phyloP scores from a whole-genome alignment of 2,329 filamentous ascomycete genomes.

The Clathrospora elynae region DNA sequence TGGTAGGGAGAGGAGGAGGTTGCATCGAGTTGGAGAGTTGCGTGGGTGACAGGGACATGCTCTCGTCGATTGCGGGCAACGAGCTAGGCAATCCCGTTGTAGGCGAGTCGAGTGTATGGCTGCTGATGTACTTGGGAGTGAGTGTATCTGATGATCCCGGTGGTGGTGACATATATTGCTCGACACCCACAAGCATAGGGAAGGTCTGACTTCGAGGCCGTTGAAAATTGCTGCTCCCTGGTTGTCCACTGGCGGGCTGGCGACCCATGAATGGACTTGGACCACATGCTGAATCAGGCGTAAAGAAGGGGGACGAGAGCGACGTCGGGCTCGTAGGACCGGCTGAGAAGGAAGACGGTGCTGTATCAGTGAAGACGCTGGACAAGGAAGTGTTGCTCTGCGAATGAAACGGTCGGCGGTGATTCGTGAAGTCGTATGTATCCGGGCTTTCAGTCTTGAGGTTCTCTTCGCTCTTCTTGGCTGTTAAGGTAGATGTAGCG shows the following conservation, averaged over 20 bases:
- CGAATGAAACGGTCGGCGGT: conserved; percentile 69
- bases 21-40: conserved; percentile 52
- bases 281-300: conserved; percentile 70
- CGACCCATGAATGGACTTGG: conserved; percentile 65
- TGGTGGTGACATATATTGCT: conserved; percentile 60
- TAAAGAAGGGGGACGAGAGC: conserved; percentile 76
- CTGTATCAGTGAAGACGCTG: conserved; percentile 68
- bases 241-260: conserved; percentile 54
- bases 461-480: conserved; percentile 71
- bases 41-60: conserved; percentile 45
- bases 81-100: conserved; percentile 53
- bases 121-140: conserved; percentile 59
- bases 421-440: conserved; percentile 63
- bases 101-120: conserved; percentile 58
- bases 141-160: conserved; percentile 59
- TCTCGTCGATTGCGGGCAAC: conserved; percentile 50
- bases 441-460: conserved; percentile 63
- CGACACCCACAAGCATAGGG: conserved; percentile 68
- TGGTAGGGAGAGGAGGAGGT: conserved; percentile 53
- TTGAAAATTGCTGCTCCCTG: conserved; percentile 63
- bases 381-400: conserved; percentile 69
- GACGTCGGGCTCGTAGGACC: conserved; percentile 75
- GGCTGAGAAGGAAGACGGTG: conserved; percentile 70
- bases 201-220: conserved; percentile 88
- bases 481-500: conserved; percentile 67